A percentile compares a stretch with the other conserved stretches of the same genome.
Evolutionary conservation across 2,329 filamentous ascomycete genomes (phyloP).

Genomic region (Colletotrichum higginsianum): DNA sequence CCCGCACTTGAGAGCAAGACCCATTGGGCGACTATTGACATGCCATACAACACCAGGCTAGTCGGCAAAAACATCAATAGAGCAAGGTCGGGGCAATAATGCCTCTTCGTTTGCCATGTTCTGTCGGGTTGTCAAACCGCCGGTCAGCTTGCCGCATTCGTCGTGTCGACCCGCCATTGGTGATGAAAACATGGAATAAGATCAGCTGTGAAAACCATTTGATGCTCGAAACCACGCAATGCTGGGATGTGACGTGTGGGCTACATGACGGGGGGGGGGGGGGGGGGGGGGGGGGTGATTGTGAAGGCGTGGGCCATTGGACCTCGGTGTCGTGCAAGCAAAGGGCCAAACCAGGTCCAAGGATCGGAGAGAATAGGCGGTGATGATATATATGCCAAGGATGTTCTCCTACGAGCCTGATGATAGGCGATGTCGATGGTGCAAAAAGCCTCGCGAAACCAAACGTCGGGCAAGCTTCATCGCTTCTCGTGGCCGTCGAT

Average conservation of each 20-base stretch:
- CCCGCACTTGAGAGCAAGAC: neutral
- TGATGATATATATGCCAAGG: neutral
- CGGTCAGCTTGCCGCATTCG: constrained; percentile 1
- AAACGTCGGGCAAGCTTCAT: too few relatives aligned
- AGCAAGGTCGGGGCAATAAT: neutral
- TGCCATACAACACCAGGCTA: neutral
- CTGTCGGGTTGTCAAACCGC: neutral
- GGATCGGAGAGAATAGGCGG: neutral
- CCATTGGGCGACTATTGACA: neutral
- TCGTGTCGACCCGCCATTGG: neutral
- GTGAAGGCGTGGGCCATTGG: neutral
- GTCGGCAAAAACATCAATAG: neutral
- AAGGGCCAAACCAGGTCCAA: neutral
- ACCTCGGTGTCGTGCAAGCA: neutral
- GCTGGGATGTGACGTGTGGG: neutral
- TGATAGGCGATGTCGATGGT: neutral
- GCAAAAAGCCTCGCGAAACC: neutral
- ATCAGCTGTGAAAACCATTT: too few relatives aligned
- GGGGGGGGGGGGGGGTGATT: constrained; percentile 2
- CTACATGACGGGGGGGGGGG: neutral
- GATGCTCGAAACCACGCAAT: neutral
- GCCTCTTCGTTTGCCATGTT: constrained; percentile 1
- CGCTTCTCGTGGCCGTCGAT: too few relatives aligned
- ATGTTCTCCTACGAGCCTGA: too few relatives aligned
- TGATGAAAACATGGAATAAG: neutral